Evolutionary conservation across 1,284 basidiomycete genomes (phyloP).

Genomic region (Ganoderma meredithae): DNA sequence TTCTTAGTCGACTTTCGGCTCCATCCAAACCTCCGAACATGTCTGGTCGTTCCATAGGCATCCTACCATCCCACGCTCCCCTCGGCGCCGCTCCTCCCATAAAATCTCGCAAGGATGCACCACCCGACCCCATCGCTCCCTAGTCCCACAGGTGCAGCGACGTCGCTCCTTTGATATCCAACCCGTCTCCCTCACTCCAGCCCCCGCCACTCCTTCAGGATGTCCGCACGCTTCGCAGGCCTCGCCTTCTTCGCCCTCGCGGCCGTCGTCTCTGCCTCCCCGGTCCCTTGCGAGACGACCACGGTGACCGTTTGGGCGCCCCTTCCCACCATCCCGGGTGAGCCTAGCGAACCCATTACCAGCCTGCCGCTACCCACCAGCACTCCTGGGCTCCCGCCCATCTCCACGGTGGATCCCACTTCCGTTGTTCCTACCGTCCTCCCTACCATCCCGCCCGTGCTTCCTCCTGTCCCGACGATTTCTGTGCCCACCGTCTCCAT

Average conservation of each 20-base stretch:
- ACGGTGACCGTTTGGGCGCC: neutral
- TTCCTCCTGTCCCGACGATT: neutral
- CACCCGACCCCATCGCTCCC: neutral
- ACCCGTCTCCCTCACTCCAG: neutral
- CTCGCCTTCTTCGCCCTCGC: constrained; percentile 2
- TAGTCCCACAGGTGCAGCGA: constrained; percentile 2
- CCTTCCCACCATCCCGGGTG: neutral
- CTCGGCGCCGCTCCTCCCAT: neutral
- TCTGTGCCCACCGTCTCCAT: neutral
- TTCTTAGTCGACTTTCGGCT: neutral
- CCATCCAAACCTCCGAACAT: neutral
- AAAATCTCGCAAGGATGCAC: neutral
- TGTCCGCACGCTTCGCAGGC: no score
- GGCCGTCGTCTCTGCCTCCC: neutral
- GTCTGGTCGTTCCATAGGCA: neutral
- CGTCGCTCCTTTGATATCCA: neutral
- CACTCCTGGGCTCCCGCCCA: neutral
- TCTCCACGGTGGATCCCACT: neutral
- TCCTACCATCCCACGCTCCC: neutral
- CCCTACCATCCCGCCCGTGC: neutral
- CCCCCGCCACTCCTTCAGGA: neutral
- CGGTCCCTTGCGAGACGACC: constrained; percentile 3
- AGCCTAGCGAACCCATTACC: neutral
- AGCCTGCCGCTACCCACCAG: neutral
- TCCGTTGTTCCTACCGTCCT: neutral